phyloP scores from a whole-genome alignment of 352 stramenopile species.

The Globisporangium camurandrum region DNA sequence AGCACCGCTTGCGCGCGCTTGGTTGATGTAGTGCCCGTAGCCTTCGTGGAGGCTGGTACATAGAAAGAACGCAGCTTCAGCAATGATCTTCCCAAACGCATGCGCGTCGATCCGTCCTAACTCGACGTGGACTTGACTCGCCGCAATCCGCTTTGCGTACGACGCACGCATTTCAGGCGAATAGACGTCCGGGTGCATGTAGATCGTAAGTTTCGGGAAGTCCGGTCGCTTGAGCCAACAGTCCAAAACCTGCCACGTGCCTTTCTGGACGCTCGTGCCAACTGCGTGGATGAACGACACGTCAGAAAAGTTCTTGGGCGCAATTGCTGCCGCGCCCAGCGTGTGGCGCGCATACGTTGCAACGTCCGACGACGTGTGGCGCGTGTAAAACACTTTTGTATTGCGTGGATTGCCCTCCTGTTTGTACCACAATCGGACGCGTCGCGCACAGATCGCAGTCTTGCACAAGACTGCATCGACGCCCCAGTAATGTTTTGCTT shows the following conservation, averaged over 20 bases:
- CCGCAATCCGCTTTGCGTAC: slow-evolving; percentile 6
- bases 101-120: slow-evolving; percentile 10
- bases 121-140: slow-evolving; percentile 19
- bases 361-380: slow-evolving; percentile 51
- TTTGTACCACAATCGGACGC: slow-evolving; percentile 37
- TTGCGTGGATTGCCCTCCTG: slow-evolving; percentile 53
- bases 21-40: slow-evolving; percentile 65
- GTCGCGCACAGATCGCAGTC: slow-evolving; percentile 30
- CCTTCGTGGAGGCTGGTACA: slow-evolving; percentile 47
- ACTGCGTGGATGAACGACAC: slow-evolving; percentile 28
- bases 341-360: slow-evolving; percentile 20
- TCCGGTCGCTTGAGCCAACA: slow-evolving; percentile 37
- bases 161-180: background rate
- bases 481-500: slow-evolving; percentile 23
- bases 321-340: slow-evolving; percentile 15
- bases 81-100: slow-evolving; percentile 39
- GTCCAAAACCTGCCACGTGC: slow-evolving; percentile 29
- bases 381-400: slow-evolving; percentile 43
- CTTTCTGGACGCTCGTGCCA: slow-evolving; percentile 40
- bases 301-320: slow-evolving; percentile 24
- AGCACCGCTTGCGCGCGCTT: slow-evolving; percentile 32
- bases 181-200: slow-evolving; percentile 38
- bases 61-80: slow-evolving; percentile 33
- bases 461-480: slow-evolving; percentile 42
- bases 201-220: slow-evolving; percentile 19